phyloP scores from a whole-genome alignment of 1,139 yeast genomes.

The Taphrina pruni region DNA sequence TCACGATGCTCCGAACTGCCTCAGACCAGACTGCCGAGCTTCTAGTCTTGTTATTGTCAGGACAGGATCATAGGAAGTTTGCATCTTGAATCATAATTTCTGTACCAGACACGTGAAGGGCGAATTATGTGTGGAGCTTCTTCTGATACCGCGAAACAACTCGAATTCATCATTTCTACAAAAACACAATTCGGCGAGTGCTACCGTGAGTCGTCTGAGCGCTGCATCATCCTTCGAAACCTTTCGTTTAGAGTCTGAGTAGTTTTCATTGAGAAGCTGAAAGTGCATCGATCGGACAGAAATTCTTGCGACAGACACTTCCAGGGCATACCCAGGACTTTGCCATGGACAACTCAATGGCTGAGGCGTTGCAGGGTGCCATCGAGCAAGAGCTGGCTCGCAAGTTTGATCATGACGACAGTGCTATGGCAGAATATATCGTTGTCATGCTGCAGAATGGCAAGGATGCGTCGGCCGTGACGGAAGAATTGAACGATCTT shows the following conservation, averaged over 20 bases:
- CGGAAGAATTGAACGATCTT: slow-evolving; percentile 34
- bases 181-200: too few species aligned
- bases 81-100: background rate
- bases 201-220: too few species aligned
- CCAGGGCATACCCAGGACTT: background rate
- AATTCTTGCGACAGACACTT: background rate
- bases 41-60: too few species aligned
- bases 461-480: slow-evolving; percentile 34
- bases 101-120: background rate
- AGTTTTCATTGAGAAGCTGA: too few species aligned
- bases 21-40: too few species aligned
- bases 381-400: slow-evolving; percentile 25
- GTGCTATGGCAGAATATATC: slow-evolving; percentile 36
- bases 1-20: background rate
- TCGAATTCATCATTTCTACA: background rate
- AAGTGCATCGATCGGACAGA: too few species aligned
- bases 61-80: background rate
- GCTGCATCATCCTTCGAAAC: too few species aligned
- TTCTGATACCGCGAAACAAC: background rate
- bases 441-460: slow-evolving; percentile 39
- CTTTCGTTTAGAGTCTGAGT: too few species aligned
- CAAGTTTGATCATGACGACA: slow-evolving; percentile 30
- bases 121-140: slow-evolving; percentile 4
- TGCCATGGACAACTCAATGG: slow-evolving; percentile 26
- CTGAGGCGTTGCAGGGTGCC: slow-evolving; percentile 19